These are phyloP conservation scores for Picochlorum sp. DNA, from an alignment of 139 green algal species.

Conservation along the genomic window DNA sequence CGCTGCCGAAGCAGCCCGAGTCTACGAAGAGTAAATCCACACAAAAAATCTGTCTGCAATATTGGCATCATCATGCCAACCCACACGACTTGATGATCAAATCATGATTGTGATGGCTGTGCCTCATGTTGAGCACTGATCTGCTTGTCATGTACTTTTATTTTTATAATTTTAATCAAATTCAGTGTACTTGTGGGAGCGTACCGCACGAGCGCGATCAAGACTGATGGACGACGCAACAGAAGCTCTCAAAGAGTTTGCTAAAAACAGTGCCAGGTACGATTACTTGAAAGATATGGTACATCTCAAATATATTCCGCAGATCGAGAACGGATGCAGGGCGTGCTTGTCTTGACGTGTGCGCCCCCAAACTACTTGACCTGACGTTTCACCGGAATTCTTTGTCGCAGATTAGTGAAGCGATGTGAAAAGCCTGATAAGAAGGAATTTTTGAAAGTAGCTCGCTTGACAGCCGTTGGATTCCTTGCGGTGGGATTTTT, in stretches of 20 bases:
- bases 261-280: conserved; percentile 26
- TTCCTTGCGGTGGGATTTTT: conserved; percentile 28
- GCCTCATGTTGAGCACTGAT: no score
- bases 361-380: neutral
- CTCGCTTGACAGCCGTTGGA: conserved; percentile 28
- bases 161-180: no score
- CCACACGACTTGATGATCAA: no score
- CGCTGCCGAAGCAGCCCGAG: neutral
- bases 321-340: neutral
- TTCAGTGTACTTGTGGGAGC: no score
- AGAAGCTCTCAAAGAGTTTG: conserved; percentile 20
- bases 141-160: no score
- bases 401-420: conserved; percentile 24
- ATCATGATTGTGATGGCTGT: no score
- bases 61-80: no score
- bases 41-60: no score
- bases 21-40: neutral
- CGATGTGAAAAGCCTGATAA: conserved; percentile 34
- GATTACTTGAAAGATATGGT: neutral
- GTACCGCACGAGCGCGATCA: neutral
- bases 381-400: neutral
- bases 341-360: neutral
- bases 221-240: conserved; percentile 9
- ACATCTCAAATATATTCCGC: neutral
- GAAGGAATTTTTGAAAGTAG: conserved; percentile 34